phyloP scores from a whole-genome alignment of 2,329 filamentous ascomycete species.

The Aureobasidium sp. region DNA sequence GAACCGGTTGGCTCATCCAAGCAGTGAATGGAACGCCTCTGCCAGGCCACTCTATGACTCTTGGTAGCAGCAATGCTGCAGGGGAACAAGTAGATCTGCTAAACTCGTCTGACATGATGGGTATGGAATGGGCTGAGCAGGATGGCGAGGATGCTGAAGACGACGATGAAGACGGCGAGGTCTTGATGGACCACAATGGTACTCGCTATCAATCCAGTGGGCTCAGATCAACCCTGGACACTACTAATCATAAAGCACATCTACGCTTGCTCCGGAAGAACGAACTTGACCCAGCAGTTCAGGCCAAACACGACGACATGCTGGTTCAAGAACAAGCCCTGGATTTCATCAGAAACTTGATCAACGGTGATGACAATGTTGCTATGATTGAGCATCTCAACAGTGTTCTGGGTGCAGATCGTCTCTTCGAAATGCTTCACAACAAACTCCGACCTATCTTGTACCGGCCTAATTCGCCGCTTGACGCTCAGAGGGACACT shows the following conservation, averaged over 20 bases:
- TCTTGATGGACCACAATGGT: conserved; percentile 34
- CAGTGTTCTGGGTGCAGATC: conserved; percentile 62
- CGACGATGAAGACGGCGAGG: conserved; percentile 36
- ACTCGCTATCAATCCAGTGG: conserved; percentile 28
- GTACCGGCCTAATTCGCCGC: neutral
- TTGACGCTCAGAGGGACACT: neutral
- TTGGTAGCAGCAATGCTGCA: conserved; percentile 49
- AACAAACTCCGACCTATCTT: conserved; percentile 63
- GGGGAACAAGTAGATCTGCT: conserved; percentile 53
- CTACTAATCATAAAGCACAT: conserved; percentile 11
- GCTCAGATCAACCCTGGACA: conserved; percentile 26
- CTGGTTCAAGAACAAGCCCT: conserved; percentile 86
- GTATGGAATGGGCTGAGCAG: conserved; percentile 25
- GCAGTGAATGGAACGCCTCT: conserved; percentile 56
- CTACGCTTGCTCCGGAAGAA: conserved; percentile 18
- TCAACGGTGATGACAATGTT: conserved; percentile 53
- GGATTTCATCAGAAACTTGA: conserved; percentile 82
- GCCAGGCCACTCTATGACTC: conserved; percentile 28
- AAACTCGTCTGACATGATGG: conserved; percentile 42
- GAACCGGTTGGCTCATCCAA: conserved; percentile 70
- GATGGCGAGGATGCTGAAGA: conserved; percentile 22
- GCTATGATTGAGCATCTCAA: conserved; percentile 83
- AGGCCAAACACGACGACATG: conserved; percentile 69
- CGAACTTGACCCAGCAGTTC: conserved; percentile 59
- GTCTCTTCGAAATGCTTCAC: conserved; percentile 72